Evolutionary conservation across 2,329 filamentous ascomycete genomes (phyloP).

Genomic region (Trichoderma gracile): DNA sequence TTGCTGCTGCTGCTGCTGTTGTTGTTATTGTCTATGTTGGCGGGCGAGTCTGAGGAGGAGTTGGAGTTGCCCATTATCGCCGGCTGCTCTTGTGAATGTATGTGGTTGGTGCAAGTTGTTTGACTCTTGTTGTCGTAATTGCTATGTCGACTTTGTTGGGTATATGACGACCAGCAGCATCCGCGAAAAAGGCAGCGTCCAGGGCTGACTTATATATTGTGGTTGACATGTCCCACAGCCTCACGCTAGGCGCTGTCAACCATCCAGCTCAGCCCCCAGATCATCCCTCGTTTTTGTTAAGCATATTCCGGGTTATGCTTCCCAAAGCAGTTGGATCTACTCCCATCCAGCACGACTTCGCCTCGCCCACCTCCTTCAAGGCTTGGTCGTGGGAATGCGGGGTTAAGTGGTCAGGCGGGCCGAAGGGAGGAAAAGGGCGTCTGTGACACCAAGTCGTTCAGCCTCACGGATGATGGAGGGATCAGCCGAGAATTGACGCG

Average conservation of each 20-base stretch:
- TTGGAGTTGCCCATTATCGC: constrained; percentile 9
- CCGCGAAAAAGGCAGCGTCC: not conserved
- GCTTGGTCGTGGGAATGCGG: constrained; percentile 2
- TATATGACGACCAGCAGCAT: not conserved
- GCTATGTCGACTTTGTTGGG: not conserved
- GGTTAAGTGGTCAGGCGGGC: not conserved
- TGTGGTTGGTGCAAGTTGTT: not conserved
- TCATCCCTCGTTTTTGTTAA: not conserved
- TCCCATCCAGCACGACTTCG: not conserved
- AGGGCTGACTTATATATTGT: not conserved
- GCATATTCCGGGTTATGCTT: not conserved
- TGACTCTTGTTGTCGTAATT: not conserved
- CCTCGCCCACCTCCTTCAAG: not conserved
- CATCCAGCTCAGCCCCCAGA: not conserved
- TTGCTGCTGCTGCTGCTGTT: not conserved
- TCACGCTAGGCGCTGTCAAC: constrained; percentile 1
- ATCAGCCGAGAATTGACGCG: too few relatives aligned
- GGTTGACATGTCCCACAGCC: not conserved
- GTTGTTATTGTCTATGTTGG: not conserved
- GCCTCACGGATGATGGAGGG: not conserved
- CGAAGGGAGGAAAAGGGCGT: not conserved
- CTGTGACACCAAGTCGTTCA: not conserved
- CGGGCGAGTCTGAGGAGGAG: not conserved
- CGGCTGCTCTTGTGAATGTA: not conserved
- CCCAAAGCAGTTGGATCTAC: not conserved